Base-by-base conservation (phyloP, 2,329 filamentous ascomycete species). In the Chaetomiaceae sp. region DNA sequence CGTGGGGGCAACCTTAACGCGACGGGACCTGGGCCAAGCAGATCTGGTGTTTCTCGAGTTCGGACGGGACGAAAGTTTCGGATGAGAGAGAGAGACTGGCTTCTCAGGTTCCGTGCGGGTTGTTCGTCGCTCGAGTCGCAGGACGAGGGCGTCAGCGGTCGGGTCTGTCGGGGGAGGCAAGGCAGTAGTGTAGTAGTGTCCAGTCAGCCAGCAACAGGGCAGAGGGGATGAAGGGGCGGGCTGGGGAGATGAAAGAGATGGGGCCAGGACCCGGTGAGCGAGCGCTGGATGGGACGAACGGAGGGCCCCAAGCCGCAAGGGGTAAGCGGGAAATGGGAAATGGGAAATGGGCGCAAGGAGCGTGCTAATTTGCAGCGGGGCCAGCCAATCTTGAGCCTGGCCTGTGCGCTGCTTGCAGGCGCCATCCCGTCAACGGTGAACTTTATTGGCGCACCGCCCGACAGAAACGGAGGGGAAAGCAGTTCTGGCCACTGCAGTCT, bases 321-420 rank as follows among this genome's bases (percentile, higher is more conserved):
- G 45, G 48, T 35, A 39, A 35, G 33, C n/a, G n/a, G n/a, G n/a
- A n/a, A n/a, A n/a, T n/a, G n/a, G n/a, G n/a, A n/a, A n/a, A n/a
- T n/a, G 27, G 24, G 33, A 24, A 24, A 24, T 24, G 32, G 19
- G 19, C 40, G 40, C 29, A 24, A n/a, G 39, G 36, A 36, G 37
- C 29, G n/a, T 39, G 38, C 45, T 51, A 41, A 48, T 45, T 48
- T 48, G 42, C 41, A 22, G 41, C 38, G 45, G 49, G 38, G 30
- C 41, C 32, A 22, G 43, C 39, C 38, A 24, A 24, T 27, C 38
- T 40, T n/a, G 14, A 24, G 36, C 42, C 19, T 47, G 38, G 44
- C 24, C 33, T 10, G 34, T 42, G 45, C 45, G 34, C 26, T 2
- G 10, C 3, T 12, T 30, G 34, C 20, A 33, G 34, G 15, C 17